Conservation (phyloP, 208 protist genomes). For the Leishmania gerbilli region DNA sequence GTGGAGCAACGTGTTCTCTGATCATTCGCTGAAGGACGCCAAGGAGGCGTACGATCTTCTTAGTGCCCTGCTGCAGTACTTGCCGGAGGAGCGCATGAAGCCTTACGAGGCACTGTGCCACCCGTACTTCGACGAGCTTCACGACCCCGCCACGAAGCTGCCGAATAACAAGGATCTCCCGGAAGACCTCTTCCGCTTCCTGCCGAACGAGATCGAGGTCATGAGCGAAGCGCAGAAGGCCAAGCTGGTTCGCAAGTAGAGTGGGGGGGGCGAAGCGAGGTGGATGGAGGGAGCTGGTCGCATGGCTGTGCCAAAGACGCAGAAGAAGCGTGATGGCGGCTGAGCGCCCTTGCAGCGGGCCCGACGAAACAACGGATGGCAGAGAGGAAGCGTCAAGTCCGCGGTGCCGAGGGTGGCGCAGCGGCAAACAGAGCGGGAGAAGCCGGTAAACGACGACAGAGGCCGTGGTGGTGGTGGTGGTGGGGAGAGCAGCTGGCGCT, state of each 20-base stretch:
- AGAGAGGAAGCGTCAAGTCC: neutral
- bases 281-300: too few species aligned
- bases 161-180: conserved; percentile 73
- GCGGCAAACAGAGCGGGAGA: neutral
- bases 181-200: conserved; percentile 65
- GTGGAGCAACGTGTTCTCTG: conserved; percentile 70
- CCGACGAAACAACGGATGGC: neutral
- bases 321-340: neutral
- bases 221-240: conserved; percentile 68
- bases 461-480: neutral
- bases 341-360: neutral
- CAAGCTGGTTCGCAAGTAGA: conserved; percentile 46
- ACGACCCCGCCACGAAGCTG: conserved; percentile 70
- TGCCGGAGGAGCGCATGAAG: conserved; percentile 86
- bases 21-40: conserved; percentile 37
- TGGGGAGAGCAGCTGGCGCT: neutral
- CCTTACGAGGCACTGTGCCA: conserved; percentile 94
- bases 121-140: conserved; percentile 98
- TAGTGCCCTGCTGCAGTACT: conserved; percentile 93
- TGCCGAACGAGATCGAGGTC: conserved; percentile 57
- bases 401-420: neutral
- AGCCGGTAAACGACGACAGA: neutral
- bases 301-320: neutral
- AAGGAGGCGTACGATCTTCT: conserved; percentile 94
- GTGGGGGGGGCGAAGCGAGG: neutral